phyloP scores from a whole-genome alignment of 306 rosid species.

The Vachellia pachyceras region DNA sequence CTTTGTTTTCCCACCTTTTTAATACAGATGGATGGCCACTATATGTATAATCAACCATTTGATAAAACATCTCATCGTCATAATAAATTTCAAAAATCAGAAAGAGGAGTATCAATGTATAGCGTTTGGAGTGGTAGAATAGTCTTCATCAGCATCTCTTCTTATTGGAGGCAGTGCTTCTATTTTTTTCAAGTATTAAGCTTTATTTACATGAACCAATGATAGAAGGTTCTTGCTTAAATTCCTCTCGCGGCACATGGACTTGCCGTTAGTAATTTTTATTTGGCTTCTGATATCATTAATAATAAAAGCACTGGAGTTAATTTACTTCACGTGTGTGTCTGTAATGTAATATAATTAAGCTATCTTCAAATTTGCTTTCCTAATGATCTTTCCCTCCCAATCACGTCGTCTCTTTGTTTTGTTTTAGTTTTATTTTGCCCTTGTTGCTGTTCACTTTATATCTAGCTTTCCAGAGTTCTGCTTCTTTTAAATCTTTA shows the following conservation, averaged over 20 bases:
- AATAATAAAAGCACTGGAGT: not conserved
- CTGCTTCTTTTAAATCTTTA: not conserved
- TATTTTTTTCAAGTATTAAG: not conserved
- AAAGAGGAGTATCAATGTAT: not conserved
- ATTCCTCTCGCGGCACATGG: not conserved
- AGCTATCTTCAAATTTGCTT: no score
- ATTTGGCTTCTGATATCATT: not conserved
- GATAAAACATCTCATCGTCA: not conserved
- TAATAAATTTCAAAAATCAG: not conserved
- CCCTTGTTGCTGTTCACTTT: not conserved
- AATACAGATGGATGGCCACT: conserved; percentile 38
- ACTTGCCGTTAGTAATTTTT: not conserved
- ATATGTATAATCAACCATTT: conserved; percentile 14
- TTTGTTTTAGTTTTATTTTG: not conserved
- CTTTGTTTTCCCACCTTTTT: not conserved
- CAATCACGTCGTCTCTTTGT: not conserved
- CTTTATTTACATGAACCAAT: not conserved
- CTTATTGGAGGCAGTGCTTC: not conserved
- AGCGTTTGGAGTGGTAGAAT: not conserved
- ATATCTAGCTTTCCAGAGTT: not conserved
- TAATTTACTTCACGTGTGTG: no score
- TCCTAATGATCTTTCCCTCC: not conserved
- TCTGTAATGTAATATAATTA: no score
- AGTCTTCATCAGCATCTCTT: not conserved
- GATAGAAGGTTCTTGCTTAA: not conserved